These are phyloP conservation scores for Cryphonectria japonica DNA, from an alignment of 2,329 filamentous ascomycete genomes.

Conservation along the genomic window DNA sequence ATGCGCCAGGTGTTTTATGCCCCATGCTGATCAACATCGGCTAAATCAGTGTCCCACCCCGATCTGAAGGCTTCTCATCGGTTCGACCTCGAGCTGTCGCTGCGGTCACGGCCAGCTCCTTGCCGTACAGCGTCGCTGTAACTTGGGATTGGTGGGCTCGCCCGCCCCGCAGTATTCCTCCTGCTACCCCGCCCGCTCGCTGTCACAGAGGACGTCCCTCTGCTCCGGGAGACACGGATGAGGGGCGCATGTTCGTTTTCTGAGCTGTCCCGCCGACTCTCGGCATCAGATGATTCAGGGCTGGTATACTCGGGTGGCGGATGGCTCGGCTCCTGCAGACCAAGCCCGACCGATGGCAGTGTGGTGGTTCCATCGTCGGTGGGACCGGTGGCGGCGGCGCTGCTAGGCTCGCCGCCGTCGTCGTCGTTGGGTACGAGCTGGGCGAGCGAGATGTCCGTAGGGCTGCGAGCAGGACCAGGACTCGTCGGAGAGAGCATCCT, in stretches of 20 bases:
- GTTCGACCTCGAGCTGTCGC: conserved; percentile 43
- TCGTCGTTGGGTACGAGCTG: conserved; percentile 77
- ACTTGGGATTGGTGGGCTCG: conserved; percentile 73
- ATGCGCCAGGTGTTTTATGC: neutral
- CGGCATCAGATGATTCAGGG: conserved; percentile 62
- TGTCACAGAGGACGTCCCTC: conserved; percentile 54
- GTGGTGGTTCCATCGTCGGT: conserved; percentile 39
- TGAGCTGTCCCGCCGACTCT: conserved; percentile 59
- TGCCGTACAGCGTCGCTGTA: conserved; percentile 76
- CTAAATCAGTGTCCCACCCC: too few relatives aligned
- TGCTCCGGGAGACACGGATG: conserved; percentile 54
- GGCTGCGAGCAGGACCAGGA: conserved; percentile 85
- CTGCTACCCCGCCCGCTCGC: conserved; percentile 34
- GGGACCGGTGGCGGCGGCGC: conserved; percentile 38
- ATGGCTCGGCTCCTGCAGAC: conserved; percentile 59
- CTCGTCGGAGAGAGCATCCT: conserved; percentile 77
- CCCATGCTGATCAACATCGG: too few relatives aligned
- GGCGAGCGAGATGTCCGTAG: conserved; percentile 93
- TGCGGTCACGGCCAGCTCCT: conserved; percentile 52
- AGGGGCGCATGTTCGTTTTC: conserved; percentile 60
- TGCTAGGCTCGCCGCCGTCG: conserved; percentile 72
- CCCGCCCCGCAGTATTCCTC: conserved; percentile 35
- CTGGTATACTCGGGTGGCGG: conserved; percentile 75
- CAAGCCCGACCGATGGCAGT: conserved; percentile 45
- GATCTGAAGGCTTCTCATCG: conserved; percentile 13